Conservation (phyloP, 306 rosid genomes). For the Malus asiatica region DNA sequence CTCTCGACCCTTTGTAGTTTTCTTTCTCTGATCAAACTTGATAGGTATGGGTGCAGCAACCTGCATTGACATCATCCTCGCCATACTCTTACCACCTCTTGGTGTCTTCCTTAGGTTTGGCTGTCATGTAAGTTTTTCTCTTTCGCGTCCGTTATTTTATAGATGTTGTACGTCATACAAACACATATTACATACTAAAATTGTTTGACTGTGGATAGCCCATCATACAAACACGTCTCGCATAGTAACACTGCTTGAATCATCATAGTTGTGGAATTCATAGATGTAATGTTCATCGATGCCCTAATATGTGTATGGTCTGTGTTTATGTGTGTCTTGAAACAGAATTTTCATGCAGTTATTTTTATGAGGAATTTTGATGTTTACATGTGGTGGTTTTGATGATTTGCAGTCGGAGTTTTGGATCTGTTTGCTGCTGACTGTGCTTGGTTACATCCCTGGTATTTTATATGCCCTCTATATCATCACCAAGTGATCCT, state of each 20-base stretch:
- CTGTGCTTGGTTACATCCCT: constrained; percentile 58
- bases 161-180: background rate
- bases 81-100: constrained; percentile 80
- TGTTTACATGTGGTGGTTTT: background rate
- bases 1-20: background rate
- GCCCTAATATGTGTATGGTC: no score
- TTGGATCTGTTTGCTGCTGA: constrained; percentile 77
- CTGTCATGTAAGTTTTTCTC: constrained; percentile 31
- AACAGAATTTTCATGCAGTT: background rate
- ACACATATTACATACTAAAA: background rate
- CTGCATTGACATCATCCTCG: constrained; percentile 61
- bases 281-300: no score
- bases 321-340: no score
- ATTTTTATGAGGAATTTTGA: no score
- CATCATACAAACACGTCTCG: no score
- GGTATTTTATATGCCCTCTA: constrained; percentile 71
- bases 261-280: no score
- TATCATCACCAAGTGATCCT: constrained; percentile 51
- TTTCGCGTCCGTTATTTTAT: background rate
- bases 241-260: no score
- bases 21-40: background rate
- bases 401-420: constrained; percentile 50
- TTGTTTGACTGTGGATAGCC: background rate
- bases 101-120: constrained; percentile 85
- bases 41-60: constrained; percentile 23